phyloP scores from a whole-genome alignment of 2,329 filamentous ascomycete species.

The Aotearoamyces nothofagi region DNA sequence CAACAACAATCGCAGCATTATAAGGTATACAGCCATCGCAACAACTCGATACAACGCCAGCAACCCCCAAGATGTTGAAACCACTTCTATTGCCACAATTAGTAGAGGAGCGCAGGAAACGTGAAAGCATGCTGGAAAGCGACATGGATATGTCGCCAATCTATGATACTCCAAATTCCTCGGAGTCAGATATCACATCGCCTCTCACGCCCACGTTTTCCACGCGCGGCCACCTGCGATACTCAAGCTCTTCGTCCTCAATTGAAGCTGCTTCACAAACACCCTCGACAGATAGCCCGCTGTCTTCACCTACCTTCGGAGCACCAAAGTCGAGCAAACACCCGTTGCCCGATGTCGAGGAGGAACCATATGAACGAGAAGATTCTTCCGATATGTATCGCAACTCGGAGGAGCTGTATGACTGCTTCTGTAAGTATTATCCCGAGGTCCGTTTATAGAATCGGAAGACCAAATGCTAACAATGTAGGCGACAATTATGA shows the following conservation, averaged over 20 bases:
- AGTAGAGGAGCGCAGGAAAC: slow-evolving; percentile 32
- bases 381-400: slow-evolving; percentile 37
- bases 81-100: slow-evolving; percentile 37
- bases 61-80: slow-evolving; percentile 18
- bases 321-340: slow-evolving; percentile 44
- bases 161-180: slow-evolving; percentile 25
- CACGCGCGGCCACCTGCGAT: slow-evolving; percentile 42
- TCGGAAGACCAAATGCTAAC: slow-evolving; percentile 11
- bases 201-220: slow-evolving; percentile 58
- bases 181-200: slow-evolving; percentile 51
- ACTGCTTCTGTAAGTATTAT: slow-evolving; percentile 59
- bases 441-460: slow-evolving; percentile 1
- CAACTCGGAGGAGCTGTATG: slow-evolving; percentile 36
- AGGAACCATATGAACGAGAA: slow-evolving; percentile 63
- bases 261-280: slow-evolving; percentile 43
- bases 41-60: slow-evolving; percentile 2
- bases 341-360: slow-evolving; percentile 66
- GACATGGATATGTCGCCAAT: slow-evolving; percentile 17
- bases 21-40: not conserved
- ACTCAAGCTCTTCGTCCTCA: slow-evolving; percentile 66
- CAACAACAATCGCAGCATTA: slow-evolving; percentile 2
- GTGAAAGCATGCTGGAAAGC: slow-evolving; percentile 20
- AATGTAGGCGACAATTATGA: slow-evolving; percentile 39
- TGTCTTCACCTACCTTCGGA: slow-evolving; percentile 39
- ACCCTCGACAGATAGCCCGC: slow-evolving; percentile 33